These are phyloP conservation scores for Nectriaceae sp. DNA, from an alignment of 2,329 filamentous ascomycete genomes.

Conservation along the genomic window DNA sequence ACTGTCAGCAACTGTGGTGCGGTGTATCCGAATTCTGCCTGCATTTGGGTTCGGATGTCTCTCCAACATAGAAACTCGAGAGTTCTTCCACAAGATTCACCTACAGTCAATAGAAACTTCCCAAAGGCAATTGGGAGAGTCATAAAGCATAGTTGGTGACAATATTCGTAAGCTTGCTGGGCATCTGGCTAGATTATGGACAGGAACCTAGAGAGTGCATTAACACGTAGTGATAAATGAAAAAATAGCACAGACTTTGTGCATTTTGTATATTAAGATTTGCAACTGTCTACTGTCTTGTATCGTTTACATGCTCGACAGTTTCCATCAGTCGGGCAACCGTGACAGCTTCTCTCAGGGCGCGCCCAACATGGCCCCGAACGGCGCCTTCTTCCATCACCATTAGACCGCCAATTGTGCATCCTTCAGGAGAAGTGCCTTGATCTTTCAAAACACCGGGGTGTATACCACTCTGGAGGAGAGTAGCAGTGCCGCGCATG, in stretches of 20 bases:
- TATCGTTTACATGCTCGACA: conserved; percentile 43
- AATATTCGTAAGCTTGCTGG: no score
- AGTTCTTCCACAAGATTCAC: conserved; percentile 17
- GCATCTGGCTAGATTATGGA: no score
- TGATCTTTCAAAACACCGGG: conserved; percentile 60
- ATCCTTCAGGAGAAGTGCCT: conserved; percentile 60
- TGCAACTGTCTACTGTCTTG: conserved; percentile 14
- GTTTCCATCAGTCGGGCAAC: conserved; percentile 45
- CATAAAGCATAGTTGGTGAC: no score
- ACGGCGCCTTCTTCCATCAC: conserved; percentile 60
- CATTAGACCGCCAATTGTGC: conserved; percentile 60
- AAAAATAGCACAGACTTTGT: no score
- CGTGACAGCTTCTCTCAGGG: conserved; percentile 49
- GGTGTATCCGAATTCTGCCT: conserved; percentile 31
- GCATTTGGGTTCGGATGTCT: conserved; percentile 35
- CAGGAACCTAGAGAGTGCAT: no score
- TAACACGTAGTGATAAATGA: no score
- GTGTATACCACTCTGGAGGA: conserved; percentile 55
- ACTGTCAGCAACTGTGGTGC: conserved; percentile 27
- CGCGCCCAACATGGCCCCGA: conserved; percentile 43
- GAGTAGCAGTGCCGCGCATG: conserved; percentile 57
- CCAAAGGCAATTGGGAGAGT: no score
- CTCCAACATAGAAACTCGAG: conserved; percentile 25
- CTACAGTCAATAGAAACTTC: no score
- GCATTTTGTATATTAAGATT: no score